phyloP scores from a whole-genome alignment of 352 stramenopile genomes.

The Globisporangium okanoganense region DNA sequence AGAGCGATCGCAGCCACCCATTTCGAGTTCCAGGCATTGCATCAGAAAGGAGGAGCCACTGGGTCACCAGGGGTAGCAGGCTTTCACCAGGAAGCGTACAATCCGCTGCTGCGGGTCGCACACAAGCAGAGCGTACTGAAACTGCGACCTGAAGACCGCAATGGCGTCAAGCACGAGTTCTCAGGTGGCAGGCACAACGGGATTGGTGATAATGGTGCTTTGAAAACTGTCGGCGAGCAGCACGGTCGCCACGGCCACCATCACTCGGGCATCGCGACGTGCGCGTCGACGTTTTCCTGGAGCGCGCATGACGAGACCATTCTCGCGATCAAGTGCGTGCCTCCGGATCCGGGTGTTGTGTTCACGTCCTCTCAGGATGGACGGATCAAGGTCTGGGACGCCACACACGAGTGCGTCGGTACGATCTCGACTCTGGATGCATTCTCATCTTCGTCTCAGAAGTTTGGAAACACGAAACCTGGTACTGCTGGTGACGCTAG shows the following conservation, averaged over 20 bases:
- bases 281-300: slow-evolving; percentile 32
- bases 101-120: slow-evolving; percentile 24
- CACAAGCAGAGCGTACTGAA: slow-evolving; percentile 31
- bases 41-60: background rate
- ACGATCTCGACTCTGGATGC: slow-evolving; percentile 36
- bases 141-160: slow-evolving; percentile 17
- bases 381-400: slow-evolving; percentile 50
- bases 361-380: slow-evolving; percentile 44
- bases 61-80: background rate
- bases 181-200: background rate
- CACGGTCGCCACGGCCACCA: background rate
- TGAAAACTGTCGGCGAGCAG: background rate
- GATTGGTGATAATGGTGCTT: background rate
- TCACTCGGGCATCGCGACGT: slow-evolving; percentile 14
- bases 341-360: slow-evolving; percentile 34
- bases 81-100: slow-evolving; percentile 13
- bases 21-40: slow-evolving; percentile 17
- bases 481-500: background rate
- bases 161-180: background rate
- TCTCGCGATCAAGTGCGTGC: slow-evolving; percentile 27
- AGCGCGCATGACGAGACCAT: slow-evolving; percentile 36
- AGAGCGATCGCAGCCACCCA: background rate
- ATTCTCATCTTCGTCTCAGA: background rate
- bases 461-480: background rate
- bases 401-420: slow-evolving; percentile 31